A percentile compares a stretch with the other conserved stretches of the same genome.
phyloP scores from a whole-genome alignment of 1,139 yeast species.

The Magnusiomyces sp. region DNA sequence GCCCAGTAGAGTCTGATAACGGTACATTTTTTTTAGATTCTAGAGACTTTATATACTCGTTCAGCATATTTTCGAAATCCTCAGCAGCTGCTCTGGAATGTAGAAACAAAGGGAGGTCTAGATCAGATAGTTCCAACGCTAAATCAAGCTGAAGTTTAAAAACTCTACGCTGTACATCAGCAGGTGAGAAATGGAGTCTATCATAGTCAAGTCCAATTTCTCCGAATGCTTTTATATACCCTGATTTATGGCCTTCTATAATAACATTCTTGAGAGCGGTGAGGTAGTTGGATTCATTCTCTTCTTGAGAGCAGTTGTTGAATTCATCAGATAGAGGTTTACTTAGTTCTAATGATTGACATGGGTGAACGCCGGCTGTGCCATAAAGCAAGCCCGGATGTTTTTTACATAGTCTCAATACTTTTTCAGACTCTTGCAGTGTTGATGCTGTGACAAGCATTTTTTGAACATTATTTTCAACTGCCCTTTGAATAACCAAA shows the following conservation, averaged over 20 bases:
- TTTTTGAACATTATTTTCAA: slow-evolving; percentile 51
- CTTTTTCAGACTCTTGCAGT: slow-evolving; percentile 49
- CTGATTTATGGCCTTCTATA: slow-evolving; percentile 36
- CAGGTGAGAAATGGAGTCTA: slow-evolving; percentile 66
- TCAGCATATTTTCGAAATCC: slow-evolving; percentile 59
- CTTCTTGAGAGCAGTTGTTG: not conserved
- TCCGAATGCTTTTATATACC: slow-evolving; percentile 64
- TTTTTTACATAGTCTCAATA: slow-evolving; percentile 38
- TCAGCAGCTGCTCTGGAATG: slow-evolving; percentile 86
- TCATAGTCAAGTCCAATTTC: slow-evolving; percentile 94
- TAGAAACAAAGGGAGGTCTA: slow-evolving; percentile 63
- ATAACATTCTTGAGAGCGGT: slow-evolving; percentile 43
- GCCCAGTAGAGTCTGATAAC: too few relatives aligned
- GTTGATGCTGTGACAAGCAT: slow-evolving; percentile 82
- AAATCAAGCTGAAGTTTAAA: slow-evolving; percentile 66
- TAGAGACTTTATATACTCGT: slow-evolving; percentile 42
- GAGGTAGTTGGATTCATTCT: slow-evolving; percentile 32
- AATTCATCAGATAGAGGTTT: slow-evolving; percentile 18
- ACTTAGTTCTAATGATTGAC: slow-evolving; percentile 62
- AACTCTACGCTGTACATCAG: slow-evolving; percentile 55
- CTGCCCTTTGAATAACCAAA: slow-evolving; percentile 60
- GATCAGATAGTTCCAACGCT: slow-evolving; percentile 39
- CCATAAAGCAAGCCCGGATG: slow-evolving; percentile 36
- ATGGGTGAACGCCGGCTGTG: slow-evolving; percentile 94
- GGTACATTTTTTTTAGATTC: not conserved